Evolutionary conservation across 73 alveolate species (phyloP), one percentile per base, ranked within the genome.

Genomic region (Paramecium biaurelia): DNA sequence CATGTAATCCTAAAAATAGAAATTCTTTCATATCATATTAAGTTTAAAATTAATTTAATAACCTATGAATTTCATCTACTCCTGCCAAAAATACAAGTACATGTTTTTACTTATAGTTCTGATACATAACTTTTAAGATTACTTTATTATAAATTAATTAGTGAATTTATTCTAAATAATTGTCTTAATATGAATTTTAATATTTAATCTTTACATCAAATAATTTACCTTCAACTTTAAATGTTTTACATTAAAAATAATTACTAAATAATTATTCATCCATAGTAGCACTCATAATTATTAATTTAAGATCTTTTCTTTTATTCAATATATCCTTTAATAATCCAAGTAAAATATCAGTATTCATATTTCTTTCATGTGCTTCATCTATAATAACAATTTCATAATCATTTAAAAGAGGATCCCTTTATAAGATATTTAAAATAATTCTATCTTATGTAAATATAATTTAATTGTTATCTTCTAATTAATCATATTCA

Each of bases 311-410:
- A 49, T 97, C 99, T 14, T 96, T 94, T 92, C 99, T 87, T 82
- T 93, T 96, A 49, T 92, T 94, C 95, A 98, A 92, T 43, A 99
- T 97, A 89, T 97, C 99, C 89, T 99, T 99, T 37, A 99, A 70
- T 56, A 99, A 96, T 14, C 99, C 99, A 90, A 99, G 97, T 76
- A 99, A 93, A 76, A 99, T 98, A 92, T 99, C 99, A 12, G 99
- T 99, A 2, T 99, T 96, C 42, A 99, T 97, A 24, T 99, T 98
- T 90, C 99, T 95, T 95, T 99, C 99, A 94, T 99, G 99, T 9
- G 99, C 99, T 94, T 99, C 99, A 97, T 99, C 99, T 57, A 99
- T 93, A 34, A 98, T 96, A 53, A 99, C 94, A 21, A 98, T 18
- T 15, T 53, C 84, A 63, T 63, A 63, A 10, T 89, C 94, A 57